Percentiles rank a stretch among this genome's conserved stretches.
Evolutionary conservation across 75 land plant species (phyloP).

Genomic region (Isoetes taiwanensis): DNA sequence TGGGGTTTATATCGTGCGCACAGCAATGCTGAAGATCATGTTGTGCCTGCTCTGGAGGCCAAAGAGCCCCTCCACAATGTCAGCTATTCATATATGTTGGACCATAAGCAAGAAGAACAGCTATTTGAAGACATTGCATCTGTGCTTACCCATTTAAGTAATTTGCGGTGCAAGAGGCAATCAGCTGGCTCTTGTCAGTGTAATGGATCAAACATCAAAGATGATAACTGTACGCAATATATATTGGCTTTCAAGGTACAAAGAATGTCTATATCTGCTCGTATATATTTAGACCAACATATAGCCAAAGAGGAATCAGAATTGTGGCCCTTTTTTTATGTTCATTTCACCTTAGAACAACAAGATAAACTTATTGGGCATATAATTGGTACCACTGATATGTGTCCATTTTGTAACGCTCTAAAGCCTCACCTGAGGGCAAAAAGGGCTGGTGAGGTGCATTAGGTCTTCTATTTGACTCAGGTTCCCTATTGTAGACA

Average conservation of each 20-base stretch:
- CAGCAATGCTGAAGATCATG: conserved; percentile 88
- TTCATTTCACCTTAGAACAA: conserved; percentile 45
- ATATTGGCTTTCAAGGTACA: conserved; percentile 41
- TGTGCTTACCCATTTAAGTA: conserved; percentile 23
- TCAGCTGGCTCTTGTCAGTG: too few species aligned
- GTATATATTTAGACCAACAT: conserved; percentile 39
- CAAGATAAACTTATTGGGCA: conserved; percentile 54
- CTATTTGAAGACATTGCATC: conserved; percentile 60
- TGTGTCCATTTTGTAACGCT: too few species aligned
- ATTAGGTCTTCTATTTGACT: too few species aligned
- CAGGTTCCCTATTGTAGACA: too few species aligned
- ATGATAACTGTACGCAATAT: too few species aligned
- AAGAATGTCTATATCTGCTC: conserved; percentile 43
- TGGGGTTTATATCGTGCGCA: conserved; percentile 80
- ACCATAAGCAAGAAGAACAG: conserved; percentile 73
- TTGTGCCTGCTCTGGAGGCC: conserved; percentile 77
- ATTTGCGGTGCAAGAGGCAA: too few species aligned
- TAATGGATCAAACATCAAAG: too few species aligned
- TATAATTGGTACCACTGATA: conserved; percentile 58
- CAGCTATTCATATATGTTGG: conserved; percentile 72
- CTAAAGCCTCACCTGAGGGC: too few species aligned
- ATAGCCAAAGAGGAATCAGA: conserved; percentile 57
- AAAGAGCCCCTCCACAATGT: conserved; percentile 82
- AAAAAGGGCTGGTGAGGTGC: too few species aligned
- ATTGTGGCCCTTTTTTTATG: conserved; percentile 50